Evolutionary conservation across 768 basidiomycete species (phyloP).

Genomic region (Tubosaeta sp.): DNA sequence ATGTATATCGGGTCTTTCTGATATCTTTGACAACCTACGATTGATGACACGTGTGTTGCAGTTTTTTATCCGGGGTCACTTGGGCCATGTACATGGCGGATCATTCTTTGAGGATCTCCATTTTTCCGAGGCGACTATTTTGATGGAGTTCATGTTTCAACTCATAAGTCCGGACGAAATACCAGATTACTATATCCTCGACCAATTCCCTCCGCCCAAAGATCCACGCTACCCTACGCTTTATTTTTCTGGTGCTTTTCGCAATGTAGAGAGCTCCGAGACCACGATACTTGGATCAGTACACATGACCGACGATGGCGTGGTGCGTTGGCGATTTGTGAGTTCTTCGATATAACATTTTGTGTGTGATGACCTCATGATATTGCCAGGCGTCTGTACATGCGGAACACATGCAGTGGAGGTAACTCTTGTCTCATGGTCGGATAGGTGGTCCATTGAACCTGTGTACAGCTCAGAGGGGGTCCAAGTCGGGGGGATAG

Average conservation of each 20-base stretch:
- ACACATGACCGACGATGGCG: conserved; percentile 41
- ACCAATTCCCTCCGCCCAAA: conserved; percentile 20
- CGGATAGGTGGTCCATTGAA: background rate
- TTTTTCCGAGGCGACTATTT: conserved; percentile 62
- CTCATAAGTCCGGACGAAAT: conserved; percentile 35
- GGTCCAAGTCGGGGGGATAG: conserved; percentile 60
- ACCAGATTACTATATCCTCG: conserved; percentile 15
- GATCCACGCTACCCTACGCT: conserved; percentile 38
- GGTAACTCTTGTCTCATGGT: conserved; percentile 33
- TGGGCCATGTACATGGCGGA: conserved; percentile 12
- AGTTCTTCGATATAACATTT: conserved; percentile 24
- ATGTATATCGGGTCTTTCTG: conserved; percentile 33
- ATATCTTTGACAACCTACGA: background rate
- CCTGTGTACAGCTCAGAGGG: conserved; percentile 51
- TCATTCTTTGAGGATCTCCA: conserved; percentile 48
- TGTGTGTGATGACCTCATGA: conserved; percentile 3
- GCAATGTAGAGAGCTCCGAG: conserved; percentile 39
- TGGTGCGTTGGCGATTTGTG: conserved; percentile 58
- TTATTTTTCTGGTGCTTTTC: conserved; percentile 45
- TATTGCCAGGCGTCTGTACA: conserved; percentile 47
- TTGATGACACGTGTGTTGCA: conserved; percentile 9
- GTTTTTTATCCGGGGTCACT: conserved; percentile 22
- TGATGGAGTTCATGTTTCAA: conserved; percentile 53
- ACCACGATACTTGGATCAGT: conserved; percentile 49
- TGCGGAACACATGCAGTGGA: conserved; percentile 54